Evolutionary conservation across 2,329 filamentous ascomycete genomes (phyloP).

Genomic region (Aspergillus nomiae): DNA sequence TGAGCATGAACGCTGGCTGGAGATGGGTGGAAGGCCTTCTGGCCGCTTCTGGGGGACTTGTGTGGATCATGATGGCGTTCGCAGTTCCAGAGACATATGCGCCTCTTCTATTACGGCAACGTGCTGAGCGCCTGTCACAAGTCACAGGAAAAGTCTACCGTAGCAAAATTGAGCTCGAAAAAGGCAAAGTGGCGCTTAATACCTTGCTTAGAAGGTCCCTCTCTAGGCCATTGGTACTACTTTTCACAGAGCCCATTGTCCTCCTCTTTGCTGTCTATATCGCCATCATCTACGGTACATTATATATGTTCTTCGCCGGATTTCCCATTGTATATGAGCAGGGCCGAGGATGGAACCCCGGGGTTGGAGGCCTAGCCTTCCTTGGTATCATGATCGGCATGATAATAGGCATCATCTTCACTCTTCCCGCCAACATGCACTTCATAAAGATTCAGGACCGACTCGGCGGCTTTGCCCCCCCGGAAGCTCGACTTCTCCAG

Average conservation of each 20-base stretch:
- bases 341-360: slow-evolving; percentile 6
- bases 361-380: slow-evolving; percentile 8
- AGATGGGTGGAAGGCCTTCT: slow-evolving; percentile 11
- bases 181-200: neutral
- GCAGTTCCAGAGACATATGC: slow-evolving; percentile 10
- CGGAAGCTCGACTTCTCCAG: slow-evolving; percentile 5
- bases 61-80: slow-evolving; percentile 1
- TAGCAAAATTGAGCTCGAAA: slow-evolving; percentile 3
- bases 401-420: slow-evolving; percentile 1
- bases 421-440: slow-evolving; percentile 2
- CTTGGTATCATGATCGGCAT: slow-evolving; percentile 8
- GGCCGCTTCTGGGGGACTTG: neutral
- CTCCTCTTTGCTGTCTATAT: slow-evolving; percentile 10
- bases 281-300: slow-evolving; percentile 12
- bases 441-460: slow-evolving; percentile 1
- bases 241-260: slow-evolving; percentile 11
- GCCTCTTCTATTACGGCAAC: slow-evolving; percentile 1
- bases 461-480: slow-evolving; percentile 5
- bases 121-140: slow-evolving; percentile 2
- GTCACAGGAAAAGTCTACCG: slow-evolving; percentile 7
- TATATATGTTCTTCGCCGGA: slow-evolving; percentile 13
- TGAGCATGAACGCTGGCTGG: slow-evolving; percentile 10
- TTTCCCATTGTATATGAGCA: slow-evolving; percentile 12
- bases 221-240: slow-evolving; percentile 5
- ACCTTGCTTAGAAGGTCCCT: slow-evolving; percentile 1